Evolutionary conservation across 2,329 filamentous ascomycete genomes (phyloP).

Genomic region (Pyrenochaeta sp.): DNA sequence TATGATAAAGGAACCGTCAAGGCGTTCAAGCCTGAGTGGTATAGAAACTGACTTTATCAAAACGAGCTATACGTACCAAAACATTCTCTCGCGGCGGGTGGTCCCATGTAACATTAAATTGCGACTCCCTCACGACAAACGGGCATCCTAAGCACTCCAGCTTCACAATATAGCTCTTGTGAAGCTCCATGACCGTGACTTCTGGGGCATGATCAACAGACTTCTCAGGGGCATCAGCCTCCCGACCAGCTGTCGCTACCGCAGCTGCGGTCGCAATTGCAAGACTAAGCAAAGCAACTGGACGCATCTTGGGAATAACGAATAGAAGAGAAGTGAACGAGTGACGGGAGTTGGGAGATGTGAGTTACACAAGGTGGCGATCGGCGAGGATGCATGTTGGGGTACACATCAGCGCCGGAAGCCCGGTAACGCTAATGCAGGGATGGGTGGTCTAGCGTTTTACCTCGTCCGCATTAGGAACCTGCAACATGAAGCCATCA

Average conservation of each 20-base stretch:
- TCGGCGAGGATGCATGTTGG: conserved; percentile 5
- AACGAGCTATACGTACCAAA: conserved; percentile 24
- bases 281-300: conserved; percentile 12
- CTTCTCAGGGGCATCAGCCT: conserved; percentile 1
- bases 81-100: conserved; percentile 31
- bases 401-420: conserved; percentile 3
- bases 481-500: no score
- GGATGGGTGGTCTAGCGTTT: background rate
- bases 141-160: conserved; percentile 40
- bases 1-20: no score
- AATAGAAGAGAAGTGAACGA: conserved; percentile 8
- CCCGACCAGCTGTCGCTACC: conserved; percentile 4
- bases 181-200: conserved; percentile 26
- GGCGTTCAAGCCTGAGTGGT: background rate
- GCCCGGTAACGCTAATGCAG: conserved; percentile 22
- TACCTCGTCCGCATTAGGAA: no score
- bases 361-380: conserved; percentile 10
- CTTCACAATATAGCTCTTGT: conserved; percentile 40
- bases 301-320: conserved; percentile 22
- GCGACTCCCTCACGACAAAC: conserved; percentile 21
- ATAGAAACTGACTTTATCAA: background rate
- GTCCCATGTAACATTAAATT: conserved; percentile 20
- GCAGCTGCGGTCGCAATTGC: conserved; percentile 11
- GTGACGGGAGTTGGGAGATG: conserved; percentile 2
- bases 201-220: conserved; percentile 12